Base-by-base conservation (phyloP, 768 basidiomycete species). In the Suillus discolor region DNA sequence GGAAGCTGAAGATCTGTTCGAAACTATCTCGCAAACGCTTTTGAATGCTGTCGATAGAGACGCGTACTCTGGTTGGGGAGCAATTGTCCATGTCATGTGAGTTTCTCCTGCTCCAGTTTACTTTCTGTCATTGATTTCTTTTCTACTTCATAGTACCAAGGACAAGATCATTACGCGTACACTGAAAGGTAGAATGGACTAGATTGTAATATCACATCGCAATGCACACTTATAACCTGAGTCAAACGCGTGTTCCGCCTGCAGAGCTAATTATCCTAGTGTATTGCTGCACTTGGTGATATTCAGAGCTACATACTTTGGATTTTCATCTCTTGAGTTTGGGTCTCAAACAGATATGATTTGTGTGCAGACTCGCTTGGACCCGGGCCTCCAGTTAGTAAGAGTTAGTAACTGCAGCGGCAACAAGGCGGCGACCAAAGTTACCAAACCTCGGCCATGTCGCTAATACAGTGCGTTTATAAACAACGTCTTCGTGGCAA, bases 1-100 rank as follows among this genome's bases (percentile, higher is more conserved):
- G 76, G 96, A 90, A 75, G 88, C 96, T 16, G 97, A 99, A 73
- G 97, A 99, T 77, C 81, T 99, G 55, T 99, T 99, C 73, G 97
- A 99, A 82, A 99, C 97, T 2, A 96, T 98, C 73, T 95, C 94
- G 36, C 97, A 99, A 78, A 96, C 96, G 8, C 79, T 99, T 66
- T 78, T 99, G 78, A 99, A 96, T 72, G 93, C 95, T 6, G 90
- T 98, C 41, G 97, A 99, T 75, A 86, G 97, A 57, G 97, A 99
- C 79, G 96, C 97, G 25, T 94, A 88, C 77, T 97, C 96, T 63
- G 97, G 97, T 66, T 98, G 95, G 96, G 97, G 97, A 51, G 94
- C 90, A 44, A 79, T 97, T 63, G 97, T 99, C 45, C 93, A 98
- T 83, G 82, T 99, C 64, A 92, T 99, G 96, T 97, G 77, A 84